These are phyloP conservation scores for Kurtzmaniella fragi DNA, from an alignment of 805 yeast genomes.

Conservation along the genomic window DNA sequence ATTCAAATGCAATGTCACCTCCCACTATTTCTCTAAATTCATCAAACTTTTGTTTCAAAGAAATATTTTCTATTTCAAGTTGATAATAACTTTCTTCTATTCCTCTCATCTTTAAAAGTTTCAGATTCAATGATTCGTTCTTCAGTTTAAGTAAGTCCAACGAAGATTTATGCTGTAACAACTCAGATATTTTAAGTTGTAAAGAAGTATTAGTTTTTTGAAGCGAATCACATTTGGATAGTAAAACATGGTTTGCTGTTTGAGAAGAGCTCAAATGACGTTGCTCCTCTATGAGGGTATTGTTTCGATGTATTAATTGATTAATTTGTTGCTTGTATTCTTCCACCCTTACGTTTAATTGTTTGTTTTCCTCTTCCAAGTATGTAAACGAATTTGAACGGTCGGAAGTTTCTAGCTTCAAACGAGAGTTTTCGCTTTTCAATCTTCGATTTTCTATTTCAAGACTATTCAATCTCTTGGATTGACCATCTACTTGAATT, in stretches of 20 bases:
- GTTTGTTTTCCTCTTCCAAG: constrained; percentile 29
- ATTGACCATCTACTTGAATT: constrained; percentile 11
- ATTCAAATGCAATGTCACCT: constrained; percentile 13
- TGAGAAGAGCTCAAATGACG: neutral
- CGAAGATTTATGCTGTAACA: constrained; percentile 43
- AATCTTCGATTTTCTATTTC: constrained; percentile 8
- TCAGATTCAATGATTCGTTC: constrained; percentile 36
- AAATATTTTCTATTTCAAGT: constrained; percentile 45
- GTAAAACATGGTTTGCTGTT: constrained; percentile 13
- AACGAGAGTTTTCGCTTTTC: constrained; percentile 12
- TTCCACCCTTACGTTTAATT: constrained; percentile 33
- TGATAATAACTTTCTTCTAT: constrained; percentile 43
- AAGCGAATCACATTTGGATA: constrained; percentile 26
- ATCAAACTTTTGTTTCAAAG: constrained; percentile 43
- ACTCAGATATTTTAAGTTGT: constrained; percentile 48
- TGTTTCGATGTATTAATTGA: constrained; percentile 19
- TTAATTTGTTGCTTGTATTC: constrained; percentile 21
- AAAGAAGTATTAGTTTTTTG: constrained; percentile 49
- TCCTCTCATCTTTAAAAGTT: constrained; percentile 32
- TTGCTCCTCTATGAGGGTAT: neutral
- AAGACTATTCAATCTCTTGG: constrained; percentile 7
- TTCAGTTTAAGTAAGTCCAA: constrained; percentile 54
- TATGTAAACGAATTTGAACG: constrained; percentile 18
- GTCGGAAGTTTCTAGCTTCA: constrained; percentile 17
- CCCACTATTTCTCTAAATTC: constrained; percentile 41